phyloP scores from a whole-genome alignment of 129 eudicot species.

The Tanacetum coccineum region DNA sequence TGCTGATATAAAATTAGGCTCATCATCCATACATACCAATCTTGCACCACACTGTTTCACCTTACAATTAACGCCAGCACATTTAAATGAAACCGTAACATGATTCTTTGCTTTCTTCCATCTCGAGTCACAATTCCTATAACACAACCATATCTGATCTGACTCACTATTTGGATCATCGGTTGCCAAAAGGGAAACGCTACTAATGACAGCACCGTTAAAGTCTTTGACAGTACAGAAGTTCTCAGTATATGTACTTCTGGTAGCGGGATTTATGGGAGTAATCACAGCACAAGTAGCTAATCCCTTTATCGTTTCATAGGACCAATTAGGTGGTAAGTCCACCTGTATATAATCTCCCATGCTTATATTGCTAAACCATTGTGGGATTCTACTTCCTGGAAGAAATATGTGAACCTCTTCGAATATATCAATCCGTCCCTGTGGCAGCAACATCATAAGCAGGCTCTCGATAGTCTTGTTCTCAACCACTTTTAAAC shows the following conservation, averaged over 20 bases:
- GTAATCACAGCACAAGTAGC: conserved; percentile 23
- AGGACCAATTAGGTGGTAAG: conserved; percentile 24
- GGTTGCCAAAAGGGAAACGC: conserved; percentile 18
- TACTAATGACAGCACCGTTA: conserved; percentile 14
- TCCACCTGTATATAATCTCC: conserved; percentile 11
- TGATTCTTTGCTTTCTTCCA: conserved; percentile 28
- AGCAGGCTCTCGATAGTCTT: conserved; percentile 23
- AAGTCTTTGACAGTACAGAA: conserved; percentile 21
- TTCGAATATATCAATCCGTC: conserved; percentile 22
- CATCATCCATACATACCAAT: conserved; percentile 16
- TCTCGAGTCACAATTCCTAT: conserved; percentile 20
- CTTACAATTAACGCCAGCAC: conserved; percentile 23
- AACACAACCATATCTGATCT: conserved; percentile 30
- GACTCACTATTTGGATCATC: conserved; percentile 27
- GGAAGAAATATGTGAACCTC: conserved; percentile 31
- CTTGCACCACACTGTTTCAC: conserved; percentile 28
- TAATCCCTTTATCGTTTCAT: conserved; percentile 23
- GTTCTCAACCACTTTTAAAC: conserved; percentile 20
- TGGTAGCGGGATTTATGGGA: conserved; percentile 11
- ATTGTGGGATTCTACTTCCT: conserved; percentile 30
- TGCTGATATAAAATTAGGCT: background rate
- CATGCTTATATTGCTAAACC: conserved; percentile 27
- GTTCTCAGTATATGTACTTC: conserved; percentile 24
- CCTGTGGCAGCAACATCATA: conserved; percentile 29
- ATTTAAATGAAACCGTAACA: conserved; percentile 21